Evolutionary conservation across 2,329 filamentous ascomycete genomes (phyloP).

Genomic region (Arthrobotrys pseudoclavata): DNA sequence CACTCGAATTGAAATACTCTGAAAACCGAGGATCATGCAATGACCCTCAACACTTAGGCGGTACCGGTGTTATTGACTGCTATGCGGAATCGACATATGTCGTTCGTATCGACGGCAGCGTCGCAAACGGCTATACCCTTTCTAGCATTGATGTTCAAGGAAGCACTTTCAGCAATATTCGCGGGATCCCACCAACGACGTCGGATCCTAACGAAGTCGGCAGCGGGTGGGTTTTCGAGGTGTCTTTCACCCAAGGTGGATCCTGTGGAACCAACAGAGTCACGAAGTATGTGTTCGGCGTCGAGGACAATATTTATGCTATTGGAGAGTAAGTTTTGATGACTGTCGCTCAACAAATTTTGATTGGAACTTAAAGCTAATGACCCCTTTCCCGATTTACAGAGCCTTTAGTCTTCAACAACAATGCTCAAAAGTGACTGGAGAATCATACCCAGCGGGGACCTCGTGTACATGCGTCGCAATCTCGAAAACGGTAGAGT

Average conservation of each 20-base stretch:
- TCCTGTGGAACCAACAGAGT: constrained; percentile 35
- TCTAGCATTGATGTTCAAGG: constrained; percentile 48
- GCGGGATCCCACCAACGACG: constrained; percentile 37
- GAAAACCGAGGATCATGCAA: constrained; percentile 48
- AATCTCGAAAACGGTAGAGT: constrained; percentile 28
- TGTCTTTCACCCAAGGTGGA: constrained; percentile 33
- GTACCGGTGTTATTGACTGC: constrained; percentile 35
- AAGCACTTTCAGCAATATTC: constrained; percentile 43
- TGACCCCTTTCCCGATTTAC: not conserved
- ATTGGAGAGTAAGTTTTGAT: constrained; percentile 55
- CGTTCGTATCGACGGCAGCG: constrained; percentile 34
- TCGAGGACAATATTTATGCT: constrained; percentile 32
- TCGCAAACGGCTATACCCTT: constrained; percentile 41
- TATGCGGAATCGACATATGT: constrained; percentile 23
- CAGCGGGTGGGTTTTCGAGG: constrained; percentile 45
- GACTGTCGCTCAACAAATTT: not conserved
- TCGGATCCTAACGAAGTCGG: constrained; percentile 21
- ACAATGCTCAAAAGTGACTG: constrained; percentile 18
- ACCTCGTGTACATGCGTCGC: constrained; percentile 53
- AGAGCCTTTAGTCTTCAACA: constrained; percentile 41
- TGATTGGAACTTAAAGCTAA: not conserved
- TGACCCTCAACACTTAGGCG: constrained; percentile 25
- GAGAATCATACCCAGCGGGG: constrained; percentile 21
- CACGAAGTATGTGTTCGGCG: constrained; percentile 44
- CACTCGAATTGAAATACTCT: constrained; percentile 36